Evolutionary conservation across 2,329 filamentous ascomycete species (phyloP), one percentile per base, ranked within the genome.

Genomic region (Pezicula neosporulosa): DNA sequence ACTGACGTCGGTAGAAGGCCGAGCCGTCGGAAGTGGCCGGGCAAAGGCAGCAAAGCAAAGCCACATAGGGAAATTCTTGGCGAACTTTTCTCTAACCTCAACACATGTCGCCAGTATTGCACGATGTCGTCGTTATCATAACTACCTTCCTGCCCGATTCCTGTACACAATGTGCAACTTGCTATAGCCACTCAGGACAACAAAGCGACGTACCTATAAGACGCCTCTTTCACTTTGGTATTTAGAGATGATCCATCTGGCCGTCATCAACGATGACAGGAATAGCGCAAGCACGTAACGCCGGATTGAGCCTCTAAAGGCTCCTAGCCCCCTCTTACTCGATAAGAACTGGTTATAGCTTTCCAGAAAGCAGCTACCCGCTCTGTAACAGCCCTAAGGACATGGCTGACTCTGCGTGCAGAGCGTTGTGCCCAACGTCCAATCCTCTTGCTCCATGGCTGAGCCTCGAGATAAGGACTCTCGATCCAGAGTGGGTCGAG

Each of bases 381-480:
- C 24, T 4, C 5, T 24, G 24, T 24, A 4, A 24, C 24, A 24
- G 24, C 24, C 24, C 24, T 24, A 24, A 24, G 24, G 24, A 24
- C 24, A 24, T 24, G 37, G 12, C 8, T 19, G 13, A 39, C 37
- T 7, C 12, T 4, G 16, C 12, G 24, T 39, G 18, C 18, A 49
- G 28, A 49, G 28, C 33, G 16, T 8, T 38, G 19, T 35, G 48
- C n/a, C 16, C 9, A 19, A 43, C 19, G 8, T 21, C 28, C 39
- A 41, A 30, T 27, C 18, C 13, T 18, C 24, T 46, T 43, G 8
- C 44, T 47, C 41, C 27, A 38, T 15, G 30, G 44, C 36, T 19
- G 24, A 24, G 5, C 24, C 24, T 24, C 24, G 24, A 59, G 57
- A 60, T 61, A 59, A 60, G 58, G 48, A 53, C 50, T 44, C 48